A percentile compares a stretch with the other conserved stretches of the same genome.
Evolutionary conservation across 2,329 filamentous ascomycete species (phyloP).

Genomic region (Zasmidium cellare): DNA sequence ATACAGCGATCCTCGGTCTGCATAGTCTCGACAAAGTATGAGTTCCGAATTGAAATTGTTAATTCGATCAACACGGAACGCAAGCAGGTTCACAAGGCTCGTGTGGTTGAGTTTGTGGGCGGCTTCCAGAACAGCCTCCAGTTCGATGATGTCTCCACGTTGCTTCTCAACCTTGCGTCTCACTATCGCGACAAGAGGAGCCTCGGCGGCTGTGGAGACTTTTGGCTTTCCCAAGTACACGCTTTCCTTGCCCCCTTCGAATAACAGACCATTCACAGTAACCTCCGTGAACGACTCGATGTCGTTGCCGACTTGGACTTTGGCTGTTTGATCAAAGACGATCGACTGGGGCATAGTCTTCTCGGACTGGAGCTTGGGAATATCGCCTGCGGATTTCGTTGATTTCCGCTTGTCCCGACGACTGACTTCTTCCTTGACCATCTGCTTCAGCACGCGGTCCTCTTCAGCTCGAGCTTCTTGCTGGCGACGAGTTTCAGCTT

Average conservation of each 20-base stretch:
- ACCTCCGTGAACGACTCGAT: conserved; percentile 27
- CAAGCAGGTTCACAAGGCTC: conserved; percentile 76
- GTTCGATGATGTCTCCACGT: conserved; percentile 29
- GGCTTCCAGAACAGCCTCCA: conserved; percentile 58
- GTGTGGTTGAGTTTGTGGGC: conserved; percentile 74
- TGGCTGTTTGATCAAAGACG: conserved; percentile 31
- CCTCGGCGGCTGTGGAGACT: conserved; percentile 3
- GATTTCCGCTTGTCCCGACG: conserved; percentile 63
- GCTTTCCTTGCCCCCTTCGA: conserved; percentile 13
- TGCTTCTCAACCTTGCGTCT: conserved; percentile 23
- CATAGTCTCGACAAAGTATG: conserved; percentile 28
- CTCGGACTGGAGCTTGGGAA: background rate
- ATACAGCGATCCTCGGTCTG: conserved; percentile 64
- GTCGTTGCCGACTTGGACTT: conserved; percentile 22
- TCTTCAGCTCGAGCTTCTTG: conserved; percentile 55
- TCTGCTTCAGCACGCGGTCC: conserved; percentile 66
- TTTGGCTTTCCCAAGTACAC: conserved; percentile 25
- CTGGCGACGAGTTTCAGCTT: conserved; percentile 40
- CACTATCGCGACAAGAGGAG: conserved; percentile 31
- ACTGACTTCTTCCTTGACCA: conserved; percentile 68
- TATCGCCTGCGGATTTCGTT: conserved; percentile 47
- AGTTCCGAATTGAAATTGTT: conserved; percentile 23
- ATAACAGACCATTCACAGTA: conserved; percentile 19
- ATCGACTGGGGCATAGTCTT: conserved; percentile 19
- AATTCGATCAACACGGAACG: conserved; percentile 49